Conservation (phyloP, 306 rosid genomes). For the Carpinus viminea region DNA sequence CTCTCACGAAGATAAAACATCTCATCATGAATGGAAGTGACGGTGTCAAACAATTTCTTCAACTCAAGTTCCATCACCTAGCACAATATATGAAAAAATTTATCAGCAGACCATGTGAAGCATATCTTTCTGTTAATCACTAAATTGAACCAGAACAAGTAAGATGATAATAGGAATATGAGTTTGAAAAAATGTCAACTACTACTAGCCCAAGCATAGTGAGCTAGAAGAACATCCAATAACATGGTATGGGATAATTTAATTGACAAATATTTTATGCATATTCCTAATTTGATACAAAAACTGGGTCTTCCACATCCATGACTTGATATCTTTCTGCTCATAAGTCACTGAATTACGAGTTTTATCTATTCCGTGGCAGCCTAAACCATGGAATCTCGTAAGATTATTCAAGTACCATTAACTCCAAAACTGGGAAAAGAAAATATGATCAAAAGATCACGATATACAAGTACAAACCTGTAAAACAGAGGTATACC, state of each 20-base stretch:
- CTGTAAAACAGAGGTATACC: too few relatives aligned
- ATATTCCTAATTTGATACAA: neutral
- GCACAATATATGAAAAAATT: slow-evolving; percentile 28
- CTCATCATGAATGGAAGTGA: slow-evolving; percentile 81
- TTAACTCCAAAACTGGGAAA: too few relatives aligned
- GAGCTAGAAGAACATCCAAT: neutral
- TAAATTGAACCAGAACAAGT: neutral
- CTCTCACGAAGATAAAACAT: slow-evolving; percentile 97
- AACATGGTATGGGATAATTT: neutral
- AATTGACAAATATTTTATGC: neutral
- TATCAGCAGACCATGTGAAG: slow-evolving; percentile 13
- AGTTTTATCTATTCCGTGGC: too few relatives aligned
- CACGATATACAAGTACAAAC: too few relatives aligned
- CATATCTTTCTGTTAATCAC: slow-evolving; percentile 6
- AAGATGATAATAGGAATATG: neutral
- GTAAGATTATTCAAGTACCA: too few relatives aligned
- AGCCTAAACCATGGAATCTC: too few relatives aligned
- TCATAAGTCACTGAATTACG: too few relatives aligned
- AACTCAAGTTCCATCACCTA: slow-evolving; percentile 87
- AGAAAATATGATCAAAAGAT: too few relatives aligned
- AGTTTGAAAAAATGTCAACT: neutral
- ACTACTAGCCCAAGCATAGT: neutral
- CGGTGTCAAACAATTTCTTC: slow-evolving; percentile 69
- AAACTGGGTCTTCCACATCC: too few relatives aligned
- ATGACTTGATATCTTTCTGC: too few relatives aligned